A percentile compares a stretch with the other conserved stretches of the same genome.
Conservation (phyloP, 225 moss, liverwort and hornwort species). For the Asterella californica region DNA sequence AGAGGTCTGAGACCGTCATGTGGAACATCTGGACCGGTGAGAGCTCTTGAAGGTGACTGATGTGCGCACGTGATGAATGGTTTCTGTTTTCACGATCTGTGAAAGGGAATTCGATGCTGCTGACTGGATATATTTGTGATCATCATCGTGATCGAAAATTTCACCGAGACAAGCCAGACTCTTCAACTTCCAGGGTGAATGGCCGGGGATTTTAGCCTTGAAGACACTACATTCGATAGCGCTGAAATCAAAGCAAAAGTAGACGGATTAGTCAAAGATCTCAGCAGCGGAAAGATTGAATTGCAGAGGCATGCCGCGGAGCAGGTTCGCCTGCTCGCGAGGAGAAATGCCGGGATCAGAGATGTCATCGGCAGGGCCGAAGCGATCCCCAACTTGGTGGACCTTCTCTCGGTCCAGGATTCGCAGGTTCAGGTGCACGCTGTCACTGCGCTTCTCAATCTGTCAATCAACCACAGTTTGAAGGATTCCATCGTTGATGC, state of each 20-base stretch:
- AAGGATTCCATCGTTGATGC: slow-evolving; percentile 73
- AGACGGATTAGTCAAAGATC: slow-evolving; percentile 35
- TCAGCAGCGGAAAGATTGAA: slow-evolving; percentile 34
- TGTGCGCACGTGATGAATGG: slow-evolving; percentile 4
- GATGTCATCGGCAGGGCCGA: slow-evolving; percentile 67
- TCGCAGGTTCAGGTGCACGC: slow-evolving; percentile 69
- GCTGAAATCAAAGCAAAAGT: slow-evolving; percentile 30
- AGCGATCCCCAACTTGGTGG: slow-evolving; percentile 61
- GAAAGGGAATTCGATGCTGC: slow-evolving; percentile 4
- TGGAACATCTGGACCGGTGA: neutral
- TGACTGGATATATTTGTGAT: neutral
- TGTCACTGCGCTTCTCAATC: slow-evolving; percentile 79
- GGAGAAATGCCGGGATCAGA: slow-evolving; percentile 61
- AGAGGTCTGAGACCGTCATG: neutral
- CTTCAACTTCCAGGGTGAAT: neutral
- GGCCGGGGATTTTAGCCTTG: slow-evolving; percentile 31
- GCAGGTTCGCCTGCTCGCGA: slow-evolving; percentile 62
- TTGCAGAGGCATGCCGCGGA: slow-evolving; percentile 41
- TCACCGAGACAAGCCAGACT: neutral
- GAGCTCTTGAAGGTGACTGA: neutral
- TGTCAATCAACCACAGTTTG: slow-evolving; percentile 67
- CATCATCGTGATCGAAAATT: neutral
- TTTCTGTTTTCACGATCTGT: neutral
- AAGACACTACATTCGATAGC: slow-evolving; percentile 38
- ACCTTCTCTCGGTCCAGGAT: slow-evolving; percentile 50